Base-by-base conservation (phyloP, 2,329 filamentous ascomycete genomes). In the Pyrenochaeta sp. region DNA sequence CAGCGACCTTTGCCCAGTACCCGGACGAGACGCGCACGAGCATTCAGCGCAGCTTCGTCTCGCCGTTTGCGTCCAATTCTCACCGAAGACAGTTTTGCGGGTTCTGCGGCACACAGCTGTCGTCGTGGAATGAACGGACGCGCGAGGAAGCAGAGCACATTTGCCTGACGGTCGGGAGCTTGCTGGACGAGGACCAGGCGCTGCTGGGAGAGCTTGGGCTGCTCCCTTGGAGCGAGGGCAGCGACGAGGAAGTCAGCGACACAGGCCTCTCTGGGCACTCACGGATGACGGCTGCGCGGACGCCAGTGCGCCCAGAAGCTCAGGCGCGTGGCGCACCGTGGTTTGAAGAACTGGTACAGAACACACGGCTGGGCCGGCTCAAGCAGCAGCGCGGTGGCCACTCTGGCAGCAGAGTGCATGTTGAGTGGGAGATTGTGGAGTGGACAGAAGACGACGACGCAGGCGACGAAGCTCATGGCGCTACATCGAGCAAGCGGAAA, bases 391-490 rank as follows among this genome's bases (percentile, higher is more conserved):
- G 81, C 54, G 85, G 86, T 14, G 83, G 83, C 51, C 83, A 86
- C 21, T 77, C 82, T n/a, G 87, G 91, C 69, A 88, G 88, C 14
- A 82, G 79, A 23, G 84, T 87, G 32, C 85, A 80, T 39, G 83
- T 95, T 10, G 89, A 95, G 69, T 96, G 91, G 90, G 92, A 96
- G 75, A 83, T 97, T 59, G 82, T 88, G 33, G 92, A 97, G 76
- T 93, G 69, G 71, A 71, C 63, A 3, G 73, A 74, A 68, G 61
- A 73, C 68, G 64, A 75, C 54, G 63, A 79, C 55, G 61, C 76
- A 54, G 66, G 73, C 61, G 68, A 78, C 52, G 60, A 79, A 57
- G 43, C 53, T 20, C 32, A 37, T 35, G 41, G 60, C 44, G 54
- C 40, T 27, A 40, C 61, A 7, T 58, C 63, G 12, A 63, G 49